Conservation (phyloP, 108 stramenopile species). For the Bacterosira constricta region DNA sequence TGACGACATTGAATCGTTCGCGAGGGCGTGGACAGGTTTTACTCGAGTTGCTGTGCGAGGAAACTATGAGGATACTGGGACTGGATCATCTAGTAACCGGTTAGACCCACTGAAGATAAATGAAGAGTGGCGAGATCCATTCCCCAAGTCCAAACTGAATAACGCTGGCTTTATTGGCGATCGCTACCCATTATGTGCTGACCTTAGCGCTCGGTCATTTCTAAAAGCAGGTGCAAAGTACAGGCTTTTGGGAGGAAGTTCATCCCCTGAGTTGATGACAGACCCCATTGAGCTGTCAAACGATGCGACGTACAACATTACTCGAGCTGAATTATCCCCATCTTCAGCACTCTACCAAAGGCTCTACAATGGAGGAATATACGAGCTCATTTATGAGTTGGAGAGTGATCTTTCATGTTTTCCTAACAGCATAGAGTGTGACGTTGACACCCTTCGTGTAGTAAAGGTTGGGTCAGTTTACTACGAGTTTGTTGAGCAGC, state of each 20-base stretch:
- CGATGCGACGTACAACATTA: slow-evolving; percentile 14
- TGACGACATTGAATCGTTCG: slow-evolving; percentile 68
- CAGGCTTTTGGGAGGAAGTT: slow-evolving; percentile 51
- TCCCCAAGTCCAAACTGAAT: slow-evolving; percentile 66
- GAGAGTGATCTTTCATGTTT: slow-evolving; percentile 41
- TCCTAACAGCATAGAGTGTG: slow-evolving; percentile 44
- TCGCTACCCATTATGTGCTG: slow-evolving; percentile 62
- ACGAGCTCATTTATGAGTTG: slow-evolving; percentile 26
- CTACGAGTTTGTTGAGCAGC: slow-evolving; percentile 57
- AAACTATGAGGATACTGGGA: slow-evolving; percentile 43
- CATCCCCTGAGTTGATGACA: slow-evolving; percentile 41
- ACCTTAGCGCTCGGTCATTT: slow-evolving; percentile 58
- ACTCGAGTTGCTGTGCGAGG: slow-evolving; percentile 35
- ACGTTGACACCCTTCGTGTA: slow-evolving; percentile 54
- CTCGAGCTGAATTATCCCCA: slow-evolving; percentile 15
- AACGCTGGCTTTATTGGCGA: slow-evolving; percentile 72
- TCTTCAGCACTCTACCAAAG: slow-evolving; percentile 27
- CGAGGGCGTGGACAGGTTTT: slow-evolving; percentile 77
- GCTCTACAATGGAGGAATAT: slow-evolving; percentile 33
- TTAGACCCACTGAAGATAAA: slow-evolving; percentile 59
- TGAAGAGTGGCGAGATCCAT: slow-evolving; percentile 53
- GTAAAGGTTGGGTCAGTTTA: slow-evolving; percentile 53
- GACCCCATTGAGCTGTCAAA: slow-evolving; percentile 19
- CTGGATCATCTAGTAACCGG: slow-evolving; percentile 22
- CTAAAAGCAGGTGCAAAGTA: slow-evolving; percentile 61